A percentile compares a stretch with the other conserved stretches of the same genome.
These are phyloP conservation scores for Lipomyces sp. DNA, from an alignment of 805 yeast species.

Conservation along the genomic window DNA sequence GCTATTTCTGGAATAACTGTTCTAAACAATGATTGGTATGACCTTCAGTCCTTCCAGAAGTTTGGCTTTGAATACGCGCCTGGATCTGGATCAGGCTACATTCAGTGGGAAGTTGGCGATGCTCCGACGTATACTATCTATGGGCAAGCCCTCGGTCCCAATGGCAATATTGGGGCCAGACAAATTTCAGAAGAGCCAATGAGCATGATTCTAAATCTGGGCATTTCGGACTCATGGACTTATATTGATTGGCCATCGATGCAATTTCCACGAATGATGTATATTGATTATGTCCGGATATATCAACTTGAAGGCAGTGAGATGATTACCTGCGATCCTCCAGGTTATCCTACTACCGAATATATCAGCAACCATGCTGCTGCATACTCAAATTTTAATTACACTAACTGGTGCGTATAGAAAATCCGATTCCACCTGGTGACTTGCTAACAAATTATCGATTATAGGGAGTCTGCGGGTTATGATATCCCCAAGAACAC, in stretches of 20 bases:
- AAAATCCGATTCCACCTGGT: not conserved
- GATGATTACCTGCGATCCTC: slow-evolving; percentile 83
- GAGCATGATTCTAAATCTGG: slow-evolving; percentile 85
- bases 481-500: slow-evolving; percentile 35
- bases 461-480: slow-evolving; percentile 30
- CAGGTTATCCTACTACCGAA: slow-evolving; percentile 79
- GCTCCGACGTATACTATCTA: slow-evolving; percentile 74
- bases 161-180: slow-evolving; percentile 89
- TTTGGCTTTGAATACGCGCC: slow-evolving; percentile 79
- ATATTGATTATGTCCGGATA: slow-evolving; percentile 84
- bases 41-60: slow-evolving; percentile 64
- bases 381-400: slow-evolving; percentile 72
- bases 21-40: slow-evolving; percentile 82
- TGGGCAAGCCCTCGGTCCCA: slow-evolving; percentile 79
- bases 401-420: slow-evolving; percentile 65
- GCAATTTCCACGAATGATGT: slow-evolving; percentile 77
- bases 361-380: slow-evolving; percentile 72
- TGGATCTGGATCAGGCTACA: slow-evolving; percentile 69
- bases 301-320: slow-evolving; percentile 75
- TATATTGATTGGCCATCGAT: slow-evolving; percentile 81
- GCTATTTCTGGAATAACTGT: slow-evolving; percentile 85
- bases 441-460: not conserved
- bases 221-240: slow-evolving; percentile 91
- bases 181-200: slow-evolving; percentile 87
- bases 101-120: slow-evolving; percentile 85